These are phyloP conservation scores for Backusella liffmaniae DNA, from an alignment of 192 early-diverging fungal genomes.

Conservation along the genomic window DNA sequence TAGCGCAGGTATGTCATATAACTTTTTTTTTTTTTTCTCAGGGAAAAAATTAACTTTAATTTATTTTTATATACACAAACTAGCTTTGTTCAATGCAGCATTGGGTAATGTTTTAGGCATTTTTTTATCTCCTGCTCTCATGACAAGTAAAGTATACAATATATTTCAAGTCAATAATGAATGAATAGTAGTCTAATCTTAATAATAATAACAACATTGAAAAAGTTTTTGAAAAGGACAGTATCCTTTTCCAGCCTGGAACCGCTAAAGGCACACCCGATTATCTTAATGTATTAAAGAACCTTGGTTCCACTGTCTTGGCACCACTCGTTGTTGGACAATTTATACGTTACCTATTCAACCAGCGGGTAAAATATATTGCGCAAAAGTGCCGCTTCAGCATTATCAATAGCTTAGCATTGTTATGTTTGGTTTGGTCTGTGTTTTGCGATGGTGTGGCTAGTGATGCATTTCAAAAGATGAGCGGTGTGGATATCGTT, in stretches of 20 bases:
- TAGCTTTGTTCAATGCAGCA: slow-evolving; percentile 60
- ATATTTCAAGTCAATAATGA: background rate
- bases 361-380: slow-evolving; percentile 38
- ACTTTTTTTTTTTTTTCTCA: background rate
- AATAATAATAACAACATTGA: background rate
- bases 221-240: slow-evolving; percentile 23
- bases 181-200: background rate
- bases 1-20: slow-evolving; percentile 24
- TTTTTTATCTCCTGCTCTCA: slow-evolving; percentile 29
- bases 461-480: slow-evolving; percentile 45
- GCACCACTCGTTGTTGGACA: slow-evolving; percentile 60
- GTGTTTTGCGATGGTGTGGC: slow-evolving; percentile 72
- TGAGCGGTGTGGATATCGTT: slow-evolving; percentile 47
- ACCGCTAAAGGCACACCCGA: slow-evolving; percentile 35
- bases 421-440: slow-evolving; percentile 63
- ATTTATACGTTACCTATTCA: slow-evolving; percentile 43
- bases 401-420: slow-evolving; percentile 51
- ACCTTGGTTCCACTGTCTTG: slow-evolving; percentile 57
- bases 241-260: slow-evolving; percentile 20
- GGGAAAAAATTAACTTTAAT: background rate
- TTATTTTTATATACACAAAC: background rate
- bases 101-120: slow-evolving; percentile 62
- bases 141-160: slow-evolving; percentile 23
- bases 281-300: slow-evolving; percentile 45
- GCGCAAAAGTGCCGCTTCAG: slow-evolving; percentile 46